These are phyloP conservation scores for Glomus cerebriforme DNA, from an alignment of 192 early-diverging fungal genomes.

Conservation along the genomic window DNA sequence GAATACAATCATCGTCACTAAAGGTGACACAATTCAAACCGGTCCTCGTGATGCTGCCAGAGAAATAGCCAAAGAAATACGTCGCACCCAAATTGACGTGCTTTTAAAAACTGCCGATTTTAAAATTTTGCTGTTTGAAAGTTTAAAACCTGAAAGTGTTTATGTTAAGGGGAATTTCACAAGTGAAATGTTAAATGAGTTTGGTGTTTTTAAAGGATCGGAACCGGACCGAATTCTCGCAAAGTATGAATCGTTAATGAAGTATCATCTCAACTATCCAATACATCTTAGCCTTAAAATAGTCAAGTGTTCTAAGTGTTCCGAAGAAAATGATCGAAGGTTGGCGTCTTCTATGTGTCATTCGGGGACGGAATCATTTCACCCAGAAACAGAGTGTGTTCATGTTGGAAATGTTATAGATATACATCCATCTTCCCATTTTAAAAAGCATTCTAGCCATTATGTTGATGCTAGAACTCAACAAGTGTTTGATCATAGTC, in stretches of 20 bases:
- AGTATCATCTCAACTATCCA: background rate
- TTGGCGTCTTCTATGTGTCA: background rate
- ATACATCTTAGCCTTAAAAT: background rate
- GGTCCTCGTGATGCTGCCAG: constrained; percentile 17
- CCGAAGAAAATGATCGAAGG: constrained; percentile 22
- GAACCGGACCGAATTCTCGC: background rate
- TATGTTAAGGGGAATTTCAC: background rate
- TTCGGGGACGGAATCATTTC: background rate
- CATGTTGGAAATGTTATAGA: background rate
- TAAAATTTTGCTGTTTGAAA: constrained; percentile 16
- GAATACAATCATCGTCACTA: constrained; percentile 27
- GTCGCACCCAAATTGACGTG: background rate
- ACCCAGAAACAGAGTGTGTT: background rate
- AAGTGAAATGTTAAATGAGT: constrained; percentile 5
- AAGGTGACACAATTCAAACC: background rate
- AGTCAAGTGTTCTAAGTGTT: constrained; percentile 18
- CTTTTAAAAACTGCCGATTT: background rate
- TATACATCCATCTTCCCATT: background rate
- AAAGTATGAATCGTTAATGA: constrained; percentile 4
- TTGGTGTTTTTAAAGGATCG: constrained; percentile 7
- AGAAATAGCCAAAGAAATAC: background rate
- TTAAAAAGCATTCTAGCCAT: background rate
- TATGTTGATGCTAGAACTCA: background rate
- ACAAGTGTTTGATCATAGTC: background rate
- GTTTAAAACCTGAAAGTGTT: background rate